These are phyloP conservation scores for Calonectria henricotiae DNA, from an alignment of 2,329 filamentous ascomycete species.

Conservation along the genomic window DNA sequence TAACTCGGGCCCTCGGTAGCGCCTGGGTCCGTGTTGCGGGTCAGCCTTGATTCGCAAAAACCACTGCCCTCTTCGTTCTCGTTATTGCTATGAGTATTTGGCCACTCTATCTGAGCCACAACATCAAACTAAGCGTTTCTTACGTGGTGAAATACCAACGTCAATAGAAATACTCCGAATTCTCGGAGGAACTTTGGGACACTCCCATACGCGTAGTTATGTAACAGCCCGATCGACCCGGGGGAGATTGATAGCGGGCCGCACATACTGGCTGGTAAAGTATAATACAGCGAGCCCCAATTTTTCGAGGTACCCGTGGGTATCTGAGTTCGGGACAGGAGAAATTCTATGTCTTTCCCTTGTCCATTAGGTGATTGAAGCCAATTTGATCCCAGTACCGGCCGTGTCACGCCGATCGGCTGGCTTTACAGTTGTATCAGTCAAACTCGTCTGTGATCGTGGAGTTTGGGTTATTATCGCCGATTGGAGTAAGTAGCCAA, in stretches of 20 bases:
- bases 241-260: conserved; percentile 5
- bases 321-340: neutral
- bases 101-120: neutral
- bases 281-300: neutral
- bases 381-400: neutral
- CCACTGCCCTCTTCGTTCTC: too few relatives aligned
- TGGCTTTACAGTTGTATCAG: too few relatives aligned
- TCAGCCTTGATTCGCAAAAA: neutral
- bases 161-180: neutral
- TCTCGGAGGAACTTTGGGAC: neutral
- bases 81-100: neutral
- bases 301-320: conserved; percentile 6
- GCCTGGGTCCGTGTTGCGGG: neutral
- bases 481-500: too few relatives aligned
- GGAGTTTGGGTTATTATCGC: too few relatives aligned
- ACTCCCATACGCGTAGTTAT: neutral
- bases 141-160: neutral
- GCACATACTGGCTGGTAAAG: neutral
- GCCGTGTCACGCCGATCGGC: too few relatives aligned
- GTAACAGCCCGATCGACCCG: neutral
- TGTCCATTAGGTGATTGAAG: neutral
- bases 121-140: neutral
- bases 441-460: too few relatives aligned
- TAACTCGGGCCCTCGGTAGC: neutral
- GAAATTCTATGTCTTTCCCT: neutral